A percentile compares a stretch with the other conserved stretches of the same genome.
Evolutionary conservation across 805 yeast species (phyloP).

Genomic region (Myxozyma monticola): DNA sequence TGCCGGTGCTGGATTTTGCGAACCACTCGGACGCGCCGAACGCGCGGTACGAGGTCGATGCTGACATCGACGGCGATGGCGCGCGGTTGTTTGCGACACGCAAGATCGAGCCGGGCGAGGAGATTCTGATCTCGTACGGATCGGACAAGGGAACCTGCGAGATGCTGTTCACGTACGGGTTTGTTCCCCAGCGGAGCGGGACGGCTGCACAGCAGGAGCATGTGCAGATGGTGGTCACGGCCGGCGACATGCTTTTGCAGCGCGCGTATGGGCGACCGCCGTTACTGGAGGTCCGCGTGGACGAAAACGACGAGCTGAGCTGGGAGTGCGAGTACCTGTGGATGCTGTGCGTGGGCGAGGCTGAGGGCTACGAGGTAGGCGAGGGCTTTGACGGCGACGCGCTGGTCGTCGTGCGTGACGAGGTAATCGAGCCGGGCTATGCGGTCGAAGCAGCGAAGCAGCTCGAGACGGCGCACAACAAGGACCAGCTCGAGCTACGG

Average conservation of each 20-base stretch:
- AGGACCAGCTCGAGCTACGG: constrained; percentile 13
- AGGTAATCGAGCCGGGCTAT: constrained; percentile 13
- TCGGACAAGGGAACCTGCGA: constrained; percentile 39
- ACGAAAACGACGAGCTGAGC: constrained; percentile 1
- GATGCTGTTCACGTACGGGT: constrained; percentile 44
- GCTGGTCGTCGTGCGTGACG: constrained; percentile 12
- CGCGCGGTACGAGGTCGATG: constrained; percentile 45
- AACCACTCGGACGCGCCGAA: constrained; percentile 44
- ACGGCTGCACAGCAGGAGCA: constrained; percentile 9
- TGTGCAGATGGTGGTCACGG: constrained; percentile 16
- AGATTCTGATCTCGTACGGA: constrained; percentile 43
- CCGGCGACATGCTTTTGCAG: constrained; percentile 14
- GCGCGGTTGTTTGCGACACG: no score
- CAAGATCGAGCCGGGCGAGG: constrained; percentile 33
- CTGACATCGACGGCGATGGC: constrained; percentile 24
- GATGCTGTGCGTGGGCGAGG: constrained; percentile 20
- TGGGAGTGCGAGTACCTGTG: constrained; percentile 31
- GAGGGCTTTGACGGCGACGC: constrained; percentile 11
- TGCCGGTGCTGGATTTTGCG: constrained; percentile 56
- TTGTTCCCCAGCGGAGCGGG: constrained; percentile 30
- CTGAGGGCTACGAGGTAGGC: constrained; percentile 17
- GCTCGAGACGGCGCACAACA: constrained; percentile 1
- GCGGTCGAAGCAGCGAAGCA: constrained; percentile 5
- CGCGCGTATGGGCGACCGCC: constrained; percentile 20
- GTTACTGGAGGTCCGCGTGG: constrained; percentile 16